These are phyloP conservation scores for Cucurbita ficifolia DNA, from an alignment of 306 rosid genomes.

Conservation along the genomic window DNA sequence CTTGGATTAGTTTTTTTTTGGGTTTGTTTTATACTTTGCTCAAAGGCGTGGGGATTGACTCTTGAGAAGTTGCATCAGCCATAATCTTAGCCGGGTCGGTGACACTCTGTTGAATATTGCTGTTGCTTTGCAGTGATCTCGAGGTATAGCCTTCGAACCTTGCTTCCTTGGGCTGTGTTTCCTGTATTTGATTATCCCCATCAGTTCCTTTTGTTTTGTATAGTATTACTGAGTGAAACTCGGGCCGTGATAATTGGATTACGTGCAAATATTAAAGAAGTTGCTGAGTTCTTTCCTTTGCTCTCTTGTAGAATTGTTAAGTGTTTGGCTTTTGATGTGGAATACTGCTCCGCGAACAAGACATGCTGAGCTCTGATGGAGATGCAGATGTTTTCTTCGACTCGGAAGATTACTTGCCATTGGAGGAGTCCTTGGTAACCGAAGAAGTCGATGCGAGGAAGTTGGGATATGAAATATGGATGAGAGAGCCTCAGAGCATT, in stretches of 20 bases:
- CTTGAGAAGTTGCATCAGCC: slow-evolving; percentile 22
- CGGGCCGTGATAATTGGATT: slow-evolving; percentile 29
- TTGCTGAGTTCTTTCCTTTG: neutral
- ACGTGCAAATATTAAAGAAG: slow-evolving; percentile 18
- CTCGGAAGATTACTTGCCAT: slow-evolving; percentile 42
- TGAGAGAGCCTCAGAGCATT: slow-evolving; percentile 62
- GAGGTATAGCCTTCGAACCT: slow-evolving; percentile 25
- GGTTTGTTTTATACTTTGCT: slow-evolving; percentile 11
- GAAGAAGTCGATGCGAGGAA: slow-evolving; percentile 9
- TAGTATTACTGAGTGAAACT: slow-evolving; percentile 26
- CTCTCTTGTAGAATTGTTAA: neutral
- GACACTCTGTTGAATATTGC: slow-evolving; percentile 30
- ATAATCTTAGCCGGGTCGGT: slow-evolving; percentile 48
- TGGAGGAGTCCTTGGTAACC: slow-evolving; percentile 21
- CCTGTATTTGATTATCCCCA: slow-evolving; percentile 19
- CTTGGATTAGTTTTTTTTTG: slow-evolving; percentile 13
- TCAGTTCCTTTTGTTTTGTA: slow-evolving; percentile 15
- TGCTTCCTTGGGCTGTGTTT: slow-evolving; percentile 24
- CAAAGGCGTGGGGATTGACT: slow-evolving; percentile 23
- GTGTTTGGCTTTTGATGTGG: slow-evolving; percentile 37
- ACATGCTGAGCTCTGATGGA: slow-evolving; percentile 62
- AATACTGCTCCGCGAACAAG: slow-evolving; percentile 24
- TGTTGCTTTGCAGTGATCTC: slow-evolving; percentile 25
- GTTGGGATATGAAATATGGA: slow-evolving; percentile 47
- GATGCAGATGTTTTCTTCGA: slow-evolving; percentile 62